These are phyloP conservation scores for Wolfiporia cocos DNA, from an alignment of 1,284 basidiomycete genomes.

Conservation along the genomic window DNA sequence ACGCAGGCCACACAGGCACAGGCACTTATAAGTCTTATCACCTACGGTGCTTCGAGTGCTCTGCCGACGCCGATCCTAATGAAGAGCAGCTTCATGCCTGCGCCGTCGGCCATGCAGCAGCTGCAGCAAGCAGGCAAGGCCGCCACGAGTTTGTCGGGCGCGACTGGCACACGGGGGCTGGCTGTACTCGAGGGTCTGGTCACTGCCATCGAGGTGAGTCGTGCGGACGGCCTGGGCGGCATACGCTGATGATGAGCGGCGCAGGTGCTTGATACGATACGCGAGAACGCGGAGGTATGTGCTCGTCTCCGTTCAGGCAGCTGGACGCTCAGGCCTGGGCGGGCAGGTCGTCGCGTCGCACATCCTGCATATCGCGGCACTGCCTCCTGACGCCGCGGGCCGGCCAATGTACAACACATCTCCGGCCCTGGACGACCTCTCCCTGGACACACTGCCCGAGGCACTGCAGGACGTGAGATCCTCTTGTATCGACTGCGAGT, in stretches of 20 bases:
- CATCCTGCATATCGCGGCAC: constrained; percentile 58
- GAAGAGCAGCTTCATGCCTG: constrained; percentile 48
- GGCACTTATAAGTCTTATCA: constrained; percentile 50
- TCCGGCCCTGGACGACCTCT: constrained; percentile 46
- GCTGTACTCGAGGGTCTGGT: constrained; percentile 68
- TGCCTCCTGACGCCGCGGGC: constrained; percentile 45
- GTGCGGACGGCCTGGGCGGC: neutral
- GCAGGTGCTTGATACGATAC: constrained; percentile 52
- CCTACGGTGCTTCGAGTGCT: constrained; percentile 49
- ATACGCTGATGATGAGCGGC: neutral
- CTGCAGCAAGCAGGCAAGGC: constrained; percentile 43
- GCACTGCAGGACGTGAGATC: constrained; percentile 56
- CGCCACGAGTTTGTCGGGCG: constrained; percentile 50
- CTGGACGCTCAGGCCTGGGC: constrained; percentile 8
- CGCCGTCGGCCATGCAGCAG: constrained; percentile 33
- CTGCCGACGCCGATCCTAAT: constrained; percentile 46
- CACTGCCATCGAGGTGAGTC: constrained; percentile 60
- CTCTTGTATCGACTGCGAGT: neutral
- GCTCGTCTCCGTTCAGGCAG: constrained; percentile 8
- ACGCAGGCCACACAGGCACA: constrained; percentile 25
- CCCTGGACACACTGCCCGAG: constrained; percentile 56
- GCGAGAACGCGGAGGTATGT: constrained; percentile 18
- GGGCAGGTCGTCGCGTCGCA: constrained; percentile 33
- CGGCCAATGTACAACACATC: constrained; percentile 51
- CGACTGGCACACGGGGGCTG: constrained; percentile 47